Base-by-base conservation (phyloP, 208 protist genomes). In the Crithidia sp. region DNA sequence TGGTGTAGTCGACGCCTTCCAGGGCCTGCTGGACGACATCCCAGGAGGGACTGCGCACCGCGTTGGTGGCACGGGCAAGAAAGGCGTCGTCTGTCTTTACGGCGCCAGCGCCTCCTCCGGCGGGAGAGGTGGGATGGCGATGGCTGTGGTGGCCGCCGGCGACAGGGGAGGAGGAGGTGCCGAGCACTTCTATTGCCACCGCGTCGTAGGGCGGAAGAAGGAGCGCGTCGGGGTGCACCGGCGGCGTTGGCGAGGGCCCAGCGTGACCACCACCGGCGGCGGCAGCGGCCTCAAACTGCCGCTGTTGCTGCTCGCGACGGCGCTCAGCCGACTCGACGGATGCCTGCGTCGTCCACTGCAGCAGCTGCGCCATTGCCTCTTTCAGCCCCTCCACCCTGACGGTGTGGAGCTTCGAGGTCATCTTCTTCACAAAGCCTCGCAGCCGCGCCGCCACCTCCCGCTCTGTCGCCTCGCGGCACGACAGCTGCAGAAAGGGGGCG, bases 11-110 rank as follows among this genome's bases (percentile, higher is more conserved):
- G 41, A 81, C 74, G 12, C 69, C 61, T 37, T 74, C 67, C 37
- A 95, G 72, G 10, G 92, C 92, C 3, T 82, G 80, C 75, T 96
- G 92, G 13, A 81, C 75, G 19, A 81, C 75, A 9, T 86, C 84
- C 86, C 86, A 94, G 13, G 84, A 76, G 44, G 62, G 65, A 44
- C 78, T 90, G 12, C 75, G 74, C 8, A 52, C 40, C 39, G 43
- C 67, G 47, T 65, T 71, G 0, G 65, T 45, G 4, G 64, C 64
- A 12, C 64, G 64, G 3, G 64, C 64, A 4, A 59, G 52, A 3
- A 37, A 14, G 10, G 14, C 16, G 9, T 59, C 16, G 19, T 69
- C 64, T 4, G 64, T 4, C 40, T 49, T 69, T 7, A 3, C 14
- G 2, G 52, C 52, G 16, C 64, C 52, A n/a, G 10, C 57, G 13